Percentiles rank a stretch among this genome's conserved stretches.
Conservation (phyloP, 2,329 filamentous ascomycete species). For the Pseudocercospora fuligena region DNA sequence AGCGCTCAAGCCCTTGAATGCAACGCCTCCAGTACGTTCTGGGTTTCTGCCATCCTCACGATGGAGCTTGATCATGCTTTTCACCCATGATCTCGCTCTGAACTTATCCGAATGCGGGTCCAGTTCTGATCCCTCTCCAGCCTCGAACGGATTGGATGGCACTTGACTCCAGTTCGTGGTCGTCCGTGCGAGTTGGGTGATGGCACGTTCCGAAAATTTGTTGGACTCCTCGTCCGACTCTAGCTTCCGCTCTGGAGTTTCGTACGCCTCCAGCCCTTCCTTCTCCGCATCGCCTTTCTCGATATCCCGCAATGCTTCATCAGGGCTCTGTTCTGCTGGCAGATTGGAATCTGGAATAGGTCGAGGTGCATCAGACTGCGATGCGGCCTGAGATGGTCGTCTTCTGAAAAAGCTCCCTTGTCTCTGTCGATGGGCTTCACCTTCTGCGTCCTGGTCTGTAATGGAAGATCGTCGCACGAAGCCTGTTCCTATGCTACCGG, state of each 20-base stretch:
- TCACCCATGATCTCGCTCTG: constrained; percentile 55
- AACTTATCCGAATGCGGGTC: constrained; percentile 55
- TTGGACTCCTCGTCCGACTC: constrained; percentile 30
- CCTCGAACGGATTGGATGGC: constrained; percentile 46
- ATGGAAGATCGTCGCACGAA: constrained; percentile 32
- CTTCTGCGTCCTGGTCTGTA: constrained; percentile 30
- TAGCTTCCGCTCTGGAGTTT: constrained; percentile 28
- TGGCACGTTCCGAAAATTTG: constrained; percentile 45
- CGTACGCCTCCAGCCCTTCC: constrained; percentile 31
- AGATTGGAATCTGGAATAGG: not conserved
- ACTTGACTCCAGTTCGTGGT: constrained; percentile 46
- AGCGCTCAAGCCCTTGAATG: constrained; percentile 54
- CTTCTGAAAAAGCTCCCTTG: constrained; percentile 23
- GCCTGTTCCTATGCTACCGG: constrained; percentile 40
- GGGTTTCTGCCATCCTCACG: constrained; percentile 49
- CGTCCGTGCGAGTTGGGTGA: constrained; percentile 49
- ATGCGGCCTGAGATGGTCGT: constrained; percentile 22
- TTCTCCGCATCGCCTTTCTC: constrained; percentile 32
- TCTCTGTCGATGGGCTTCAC: constrained; percentile 20
- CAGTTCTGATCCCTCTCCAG: constrained; percentile 49
- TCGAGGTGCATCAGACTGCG: constrained; percentile 11
- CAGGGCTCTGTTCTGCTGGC: constrained; percentile 13
- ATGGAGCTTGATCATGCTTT: constrained; percentile 55
- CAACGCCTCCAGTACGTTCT: constrained; percentile 51
- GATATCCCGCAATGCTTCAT: constrained; percentile 13